Evolutionary conservation across 495 filamentous ascomycete genomes (phyloP).

Genomic region (Talaromyces nanjingensis): DNA sequence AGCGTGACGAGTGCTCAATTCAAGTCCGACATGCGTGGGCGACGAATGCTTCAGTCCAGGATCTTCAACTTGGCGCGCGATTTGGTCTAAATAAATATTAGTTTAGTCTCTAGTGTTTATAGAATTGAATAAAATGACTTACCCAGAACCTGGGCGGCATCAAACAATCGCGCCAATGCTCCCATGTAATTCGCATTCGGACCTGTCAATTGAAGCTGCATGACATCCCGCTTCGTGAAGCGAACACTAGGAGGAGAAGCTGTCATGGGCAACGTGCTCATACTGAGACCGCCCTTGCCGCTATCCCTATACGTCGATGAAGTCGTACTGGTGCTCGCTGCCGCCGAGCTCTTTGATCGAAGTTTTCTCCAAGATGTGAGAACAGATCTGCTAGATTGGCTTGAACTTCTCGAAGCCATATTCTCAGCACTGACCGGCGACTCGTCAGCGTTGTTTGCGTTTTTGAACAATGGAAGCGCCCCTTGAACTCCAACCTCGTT

Average conservation of each 20-base stretch:
- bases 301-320: conserved; percentile 30
- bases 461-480: conserved; percentile 58
- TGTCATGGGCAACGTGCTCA: conserved; percentile 81
- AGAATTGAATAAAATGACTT: conserved; percentile 30
- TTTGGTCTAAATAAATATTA: conserved; percentile 63
- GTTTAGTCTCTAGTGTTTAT: conserved; percentile 9
- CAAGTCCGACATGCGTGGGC: conserved; percentile 86
- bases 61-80: conserved; percentile 92
- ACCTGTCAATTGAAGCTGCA: conserved; percentile 63
- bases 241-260: conserved; percentile 51
- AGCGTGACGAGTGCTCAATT: conserved; percentile 86
- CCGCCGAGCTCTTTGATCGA: conserved; percentile 72
- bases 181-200: conserved; percentile 88
- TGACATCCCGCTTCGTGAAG: conserved; percentile 59
- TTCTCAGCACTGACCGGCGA: conserved; percentile 24
- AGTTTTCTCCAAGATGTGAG: conserved; percentile 74
- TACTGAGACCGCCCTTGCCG: conserved; percentile 51
- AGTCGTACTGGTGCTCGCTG: conserved; percentile 17
- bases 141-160: conserved; percentile 92
- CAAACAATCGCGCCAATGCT: conserved; percentile 83
- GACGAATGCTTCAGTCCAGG: conserved; percentile 76
- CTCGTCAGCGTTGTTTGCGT: conserved; percentile 33
- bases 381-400: conserved; percentile 59
- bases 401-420: conserved; percentile 45
- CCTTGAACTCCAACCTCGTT: conserved; percentile 82